phyloP scores from a whole-genome alignment of 2,329 filamentous ascomycete genomes.

The Emmonsiellopsis sp. region DNA sequence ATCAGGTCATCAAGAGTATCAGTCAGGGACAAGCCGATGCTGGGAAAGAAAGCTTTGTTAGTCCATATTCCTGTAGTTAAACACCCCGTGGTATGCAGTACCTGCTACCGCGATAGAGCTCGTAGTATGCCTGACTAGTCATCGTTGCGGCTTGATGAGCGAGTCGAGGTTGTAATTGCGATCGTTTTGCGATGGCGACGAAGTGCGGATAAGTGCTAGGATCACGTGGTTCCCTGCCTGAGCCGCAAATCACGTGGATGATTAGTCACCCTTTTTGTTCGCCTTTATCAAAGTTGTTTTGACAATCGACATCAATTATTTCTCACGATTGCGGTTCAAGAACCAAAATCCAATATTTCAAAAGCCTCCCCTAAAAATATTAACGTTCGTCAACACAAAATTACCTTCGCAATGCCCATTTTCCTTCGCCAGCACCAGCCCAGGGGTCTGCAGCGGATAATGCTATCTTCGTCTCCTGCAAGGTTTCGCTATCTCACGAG shows the following conservation, averaged over 20 bases:
- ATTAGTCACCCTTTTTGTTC: no score
- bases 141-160: conserved; percentile 24
- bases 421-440: no score
- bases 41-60: conserved; percentile 32
- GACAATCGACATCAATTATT: no score
- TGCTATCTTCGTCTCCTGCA: no score
- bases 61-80: conserved; percentile 11
- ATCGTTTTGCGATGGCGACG: neutral
- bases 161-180: conserved; percentile 5
- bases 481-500: no score
- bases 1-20: conserved; percentile 97
- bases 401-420: no score
- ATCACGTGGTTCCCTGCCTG: neutral
- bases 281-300: no score
- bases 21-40: conserved; percentile 85
- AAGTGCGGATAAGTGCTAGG: neutral
- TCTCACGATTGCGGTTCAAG: no score
- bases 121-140: conserved; percentile 60
- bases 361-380: no score
- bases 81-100: conserved; percentile 38
- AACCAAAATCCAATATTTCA: no score
- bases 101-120: conserved; percentile 98
- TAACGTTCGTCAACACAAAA: no score
- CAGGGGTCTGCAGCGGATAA: no score
- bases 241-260: neutral